Evolutionary conservation across 164 flowering plant species (phyloP).

Genomic region (Echeveria elegans): DNA sequence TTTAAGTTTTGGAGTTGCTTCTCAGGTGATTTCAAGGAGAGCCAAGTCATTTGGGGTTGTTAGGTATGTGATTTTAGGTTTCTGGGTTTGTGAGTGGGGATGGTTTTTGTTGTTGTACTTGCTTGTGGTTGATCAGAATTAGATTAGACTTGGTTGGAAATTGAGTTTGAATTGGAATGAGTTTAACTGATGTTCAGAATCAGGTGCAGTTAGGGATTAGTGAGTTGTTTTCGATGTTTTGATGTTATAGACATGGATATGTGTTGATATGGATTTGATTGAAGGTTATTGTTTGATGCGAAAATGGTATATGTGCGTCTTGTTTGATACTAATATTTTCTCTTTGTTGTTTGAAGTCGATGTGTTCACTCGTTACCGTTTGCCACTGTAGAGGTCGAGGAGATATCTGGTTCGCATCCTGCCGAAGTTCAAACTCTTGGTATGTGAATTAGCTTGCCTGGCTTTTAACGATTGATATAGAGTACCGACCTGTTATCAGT

Average conservation of each 20-base stretch:
- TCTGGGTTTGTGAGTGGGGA: background rate
- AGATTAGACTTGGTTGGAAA: background rate
- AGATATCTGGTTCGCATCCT: slow-evolving; percentile 71
- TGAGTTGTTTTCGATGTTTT: background rate
- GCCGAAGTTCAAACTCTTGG: slow-evolving; percentile 88
- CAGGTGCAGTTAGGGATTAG: background rate
- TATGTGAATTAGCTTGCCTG: slow-evolving; percentile 19
- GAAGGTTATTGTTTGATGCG: too few species aligned
- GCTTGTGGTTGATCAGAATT: background rate
- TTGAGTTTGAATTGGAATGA: background rate
- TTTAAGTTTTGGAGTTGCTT: background rate
- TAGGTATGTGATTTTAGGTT: background rate
- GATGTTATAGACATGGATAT: background rate
- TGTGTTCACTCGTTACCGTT: slow-evolving; percentile 45
- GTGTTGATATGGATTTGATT: too few species aligned
- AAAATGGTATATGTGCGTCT: background rate
- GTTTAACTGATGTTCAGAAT: background rate
- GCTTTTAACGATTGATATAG: background rate
- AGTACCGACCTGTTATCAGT: background rate
- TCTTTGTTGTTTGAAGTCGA: slow-evolving; percentile 26
- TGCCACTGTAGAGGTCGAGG: slow-evolving; percentile 65
- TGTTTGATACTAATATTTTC: background rate
- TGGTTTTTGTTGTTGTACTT: background rate
- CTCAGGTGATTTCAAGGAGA: slow-evolving; percentile 4
- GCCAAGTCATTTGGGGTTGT: background rate